A percentile compares a stretch with the other conserved stretches of the same genome.
Evolutionary conservation across 768 basidiomycete species (phyloP).

Genomic region (Suillus luteus): DNA sequence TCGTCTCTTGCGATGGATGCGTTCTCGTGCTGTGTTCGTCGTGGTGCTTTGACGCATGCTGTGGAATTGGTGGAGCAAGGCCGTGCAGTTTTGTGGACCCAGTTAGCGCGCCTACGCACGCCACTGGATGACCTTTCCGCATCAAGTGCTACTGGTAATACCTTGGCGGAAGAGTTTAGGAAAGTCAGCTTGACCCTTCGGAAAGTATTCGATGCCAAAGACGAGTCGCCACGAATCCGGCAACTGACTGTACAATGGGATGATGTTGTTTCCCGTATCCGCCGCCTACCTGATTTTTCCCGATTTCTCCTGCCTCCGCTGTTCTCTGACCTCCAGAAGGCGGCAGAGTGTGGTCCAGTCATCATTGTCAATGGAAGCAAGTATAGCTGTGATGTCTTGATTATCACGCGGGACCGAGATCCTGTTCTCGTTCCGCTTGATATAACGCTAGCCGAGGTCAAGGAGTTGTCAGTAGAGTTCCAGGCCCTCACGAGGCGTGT

Average conservation of each 20-base stretch:
- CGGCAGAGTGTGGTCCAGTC: constrained; percentile 22
- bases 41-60: constrained; percentile 15
- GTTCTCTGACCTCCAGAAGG: constrained; percentile 16
- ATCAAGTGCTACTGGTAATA: not conserved
- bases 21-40: constrained; percentile 17
- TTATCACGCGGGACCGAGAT: constrained; percentile 2
- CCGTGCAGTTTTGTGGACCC: constrained; percentile 31
- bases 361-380: constrained; percentile 21
- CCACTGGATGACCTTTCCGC: constrained; percentile 26
- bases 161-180: constrained; percentile 14
- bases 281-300: constrained; percentile 18
- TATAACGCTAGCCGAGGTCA: not conserved
- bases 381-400: constrained; percentile 18
- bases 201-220: not conserved
- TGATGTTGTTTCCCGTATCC: constrained; percentile 11
- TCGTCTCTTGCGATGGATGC: constrained; percentile 3
- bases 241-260: constrained; percentile 14
- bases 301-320: constrained; percentile 19
- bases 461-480: not conserved
- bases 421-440: constrained; percentile 4
- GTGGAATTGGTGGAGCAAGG: constrained; percentile 34
- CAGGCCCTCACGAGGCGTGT: not conserved
- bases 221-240: constrained; percentile 14
- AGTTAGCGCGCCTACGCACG: constrained; percentile 26
- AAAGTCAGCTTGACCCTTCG: constrained; percentile 13